phyloP scores from a whole-genome alignment of 1,139 yeast species.

The Diutina sp. region DNA sequence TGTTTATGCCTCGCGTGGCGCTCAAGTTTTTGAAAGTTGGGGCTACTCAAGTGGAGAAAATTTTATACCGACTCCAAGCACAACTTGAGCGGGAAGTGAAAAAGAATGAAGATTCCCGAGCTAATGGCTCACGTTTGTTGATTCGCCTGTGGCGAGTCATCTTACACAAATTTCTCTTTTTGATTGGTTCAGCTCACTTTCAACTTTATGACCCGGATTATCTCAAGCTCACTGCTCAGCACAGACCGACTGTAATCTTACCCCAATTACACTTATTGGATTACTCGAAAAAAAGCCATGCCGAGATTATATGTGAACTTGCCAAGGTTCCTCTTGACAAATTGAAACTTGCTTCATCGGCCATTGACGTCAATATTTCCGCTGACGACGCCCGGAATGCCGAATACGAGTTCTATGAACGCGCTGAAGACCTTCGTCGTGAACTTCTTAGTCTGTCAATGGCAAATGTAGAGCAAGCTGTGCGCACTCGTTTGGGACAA shows the following conservation, averaged over 20 bases:
- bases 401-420: slow-evolving; percentile 35
- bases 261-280: background rate
- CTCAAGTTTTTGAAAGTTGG: slow-evolving; percentile 23
- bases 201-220: slow-evolving; percentile 41
- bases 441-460: slow-evolving; percentile 36
- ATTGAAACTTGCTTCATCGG: background rate
- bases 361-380: background rate
- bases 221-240: slow-evolving; percentile 6
- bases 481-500: slow-evolving; percentile 13
- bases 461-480: slow-evolving; percentile 16
- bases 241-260: background rate
- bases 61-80: slow-evolving; percentile 7
- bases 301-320: background rate
- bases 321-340: background rate
- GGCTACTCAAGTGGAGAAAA: slow-evolving; percentile 20
- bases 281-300: background rate
- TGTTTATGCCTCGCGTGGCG: slow-evolving; percentile 37
- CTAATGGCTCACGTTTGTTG: slow-evolving; percentile 7
- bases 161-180: slow-evolving; percentile 65
- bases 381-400: slow-evolving; percentile 3
- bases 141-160: slow-evolving; percentile 43
- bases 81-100: background rate
- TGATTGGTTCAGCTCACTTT: slow-evolving; percentile 71
- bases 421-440: slow-evolving; percentile 53
- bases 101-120: background rate